A percentile compares a stretch with the other conserved stretches of the same genome.
Evolutionary conservation across 2,329 filamentous ascomycete species (phyloP).

Genomic region (Aspergillus fructus): DNA sequence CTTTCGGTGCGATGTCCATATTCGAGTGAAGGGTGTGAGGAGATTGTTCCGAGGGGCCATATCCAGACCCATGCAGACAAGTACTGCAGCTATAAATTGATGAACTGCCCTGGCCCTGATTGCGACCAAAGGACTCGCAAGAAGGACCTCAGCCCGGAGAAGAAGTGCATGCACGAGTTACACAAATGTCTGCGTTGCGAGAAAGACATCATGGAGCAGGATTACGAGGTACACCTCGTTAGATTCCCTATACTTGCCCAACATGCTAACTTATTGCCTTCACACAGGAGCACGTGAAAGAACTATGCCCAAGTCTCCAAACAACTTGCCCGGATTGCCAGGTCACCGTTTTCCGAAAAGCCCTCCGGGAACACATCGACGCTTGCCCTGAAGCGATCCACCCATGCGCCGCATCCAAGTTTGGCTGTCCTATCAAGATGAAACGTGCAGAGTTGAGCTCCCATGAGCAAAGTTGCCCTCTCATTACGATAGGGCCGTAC

Average conservation of each 20-base stretch:
- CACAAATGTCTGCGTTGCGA: slow-evolving; percentile 55
- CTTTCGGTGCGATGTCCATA: slow-evolving; percentile 61
- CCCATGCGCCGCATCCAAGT: slow-evolving; percentile 40
- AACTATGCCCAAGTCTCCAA: slow-evolving; percentile 38
- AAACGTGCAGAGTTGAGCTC: slow-evolving; percentile 38
- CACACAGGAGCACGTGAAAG: slow-evolving; percentile 35
- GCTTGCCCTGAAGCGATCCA: slow-evolving; percentile 37
- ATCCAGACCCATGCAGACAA: slow-evolving; percentile 60
- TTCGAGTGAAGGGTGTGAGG: slow-evolving; percentile 53
- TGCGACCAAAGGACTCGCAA: slow-evolving; percentile 55
- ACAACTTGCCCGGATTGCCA: slow-evolving; percentile 40
- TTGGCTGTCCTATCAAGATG: slow-evolving; percentile 43
- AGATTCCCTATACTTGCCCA: too few relatives aligned
- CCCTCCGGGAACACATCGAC: slow-evolving; percentile 37
- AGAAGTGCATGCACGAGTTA: slow-evolving; percentile 53
- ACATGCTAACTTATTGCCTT: not conserved
- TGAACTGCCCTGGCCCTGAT: slow-evolving; percentile 52
- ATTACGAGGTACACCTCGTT: slow-evolving; percentile 47
- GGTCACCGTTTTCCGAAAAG: slow-evolving; percentile 30
- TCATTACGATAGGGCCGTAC: slow-evolving; percentile 49
- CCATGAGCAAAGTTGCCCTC: slow-evolving; percentile 51
- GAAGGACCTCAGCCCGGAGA: slow-evolving; percentile 53
- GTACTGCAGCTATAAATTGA: slow-evolving; percentile 57
- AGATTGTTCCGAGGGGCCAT: slow-evolving; percentile 55
- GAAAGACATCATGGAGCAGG: slow-evolving; percentile 53